phyloP scores from a whole-genome alignment of 2,329 filamentous ascomycete species.

The Ilyonectria robusta region DNA sequence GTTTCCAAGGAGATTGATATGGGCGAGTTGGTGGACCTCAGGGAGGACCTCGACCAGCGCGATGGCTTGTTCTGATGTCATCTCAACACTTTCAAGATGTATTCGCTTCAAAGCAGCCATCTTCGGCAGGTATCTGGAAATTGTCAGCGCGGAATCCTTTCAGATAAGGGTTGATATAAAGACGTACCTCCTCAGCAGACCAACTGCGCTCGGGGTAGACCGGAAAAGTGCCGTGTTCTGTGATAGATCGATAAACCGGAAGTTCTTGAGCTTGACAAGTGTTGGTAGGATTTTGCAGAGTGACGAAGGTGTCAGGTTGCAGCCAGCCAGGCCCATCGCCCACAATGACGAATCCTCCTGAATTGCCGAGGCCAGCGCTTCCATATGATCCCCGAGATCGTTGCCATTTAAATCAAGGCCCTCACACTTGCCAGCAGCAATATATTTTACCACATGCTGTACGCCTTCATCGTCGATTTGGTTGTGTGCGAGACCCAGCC shows the following conservation, averaged over 20 bases:
- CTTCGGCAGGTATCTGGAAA: conserved; percentile 79
- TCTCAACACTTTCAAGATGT: conserved; percentile 86
- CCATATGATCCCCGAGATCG: conserved; percentile 72
- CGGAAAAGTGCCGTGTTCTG: conserved; percentile 89
- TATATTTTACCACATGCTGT: conserved; percentile 81
- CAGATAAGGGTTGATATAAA: neutral
- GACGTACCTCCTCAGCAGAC: conserved; percentile 79
- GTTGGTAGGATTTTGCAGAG: conserved; percentile 83
- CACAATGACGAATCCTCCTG: conserved; percentile 73
- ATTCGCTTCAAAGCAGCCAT: conserved; percentile 84
- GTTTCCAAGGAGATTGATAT: conserved; percentile 91
- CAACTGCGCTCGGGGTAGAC: conserved; percentile 79
- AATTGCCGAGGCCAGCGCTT: conserved; percentile 67
- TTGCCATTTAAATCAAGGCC: conserved; percentile 93
- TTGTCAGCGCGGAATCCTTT: conserved; percentile 22
- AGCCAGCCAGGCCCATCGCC: conserved; percentile 89
- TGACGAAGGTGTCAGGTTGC: conserved; percentile 81
- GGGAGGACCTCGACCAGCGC: conserved; percentile 91
- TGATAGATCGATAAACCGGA: conserved; percentile 92
- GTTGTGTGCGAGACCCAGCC: conserved; percentile 89
- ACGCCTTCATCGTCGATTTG: conserved; percentile 81
- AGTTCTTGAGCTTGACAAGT: conserved; percentile 76
- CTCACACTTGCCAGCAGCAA: conserved; percentile 84
- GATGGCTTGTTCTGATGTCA: conserved; percentile 91
- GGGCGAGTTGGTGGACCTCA: conserved; percentile 84